Evolutionary conservation across 495 filamentous ascomycete genomes (phyloP).

Genomic region (Chaetomium cochliodes): DNA sequence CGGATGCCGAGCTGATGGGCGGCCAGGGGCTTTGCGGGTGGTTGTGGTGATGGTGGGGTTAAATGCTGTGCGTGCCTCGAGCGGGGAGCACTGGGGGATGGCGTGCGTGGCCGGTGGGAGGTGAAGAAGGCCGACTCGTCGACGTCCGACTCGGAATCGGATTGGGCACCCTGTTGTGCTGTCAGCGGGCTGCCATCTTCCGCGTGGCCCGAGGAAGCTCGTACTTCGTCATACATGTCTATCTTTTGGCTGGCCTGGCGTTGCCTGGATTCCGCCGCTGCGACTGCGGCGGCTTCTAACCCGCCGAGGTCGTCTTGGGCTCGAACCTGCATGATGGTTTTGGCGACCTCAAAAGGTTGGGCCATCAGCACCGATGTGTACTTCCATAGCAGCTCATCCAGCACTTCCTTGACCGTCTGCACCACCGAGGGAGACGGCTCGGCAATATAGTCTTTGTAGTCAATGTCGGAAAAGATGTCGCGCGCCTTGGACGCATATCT

Average conservation of each 20-base stretch:
- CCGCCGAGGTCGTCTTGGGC: slow-evolving; percentile 49
- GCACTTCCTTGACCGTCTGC: slow-evolving; percentile 65
- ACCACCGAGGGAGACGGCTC: slow-evolving; percentile 72
- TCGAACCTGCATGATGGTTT: slow-evolving; percentile 84
- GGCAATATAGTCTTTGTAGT: slow-evolving; percentile 82
- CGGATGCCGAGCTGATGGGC: slow-evolving; percentile 67
- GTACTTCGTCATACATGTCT: slow-evolving; percentile 52
- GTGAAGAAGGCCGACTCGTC: slow-evolving; percentile 88
- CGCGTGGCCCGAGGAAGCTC: slow-evolving; percentile 12
- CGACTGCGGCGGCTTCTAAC: slow-evolving; percentile 30
- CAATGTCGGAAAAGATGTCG: slow-evolving; percentile 79
- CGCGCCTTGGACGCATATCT: slow-evolving; percentile 72
- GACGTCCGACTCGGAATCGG: slow-evolving; percentile 64
- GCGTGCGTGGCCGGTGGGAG: slow-evolving; percentile 59
- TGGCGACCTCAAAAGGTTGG: slow-evolving; percentile 97
- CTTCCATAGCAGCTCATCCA: slow-evolving; percentile 81
- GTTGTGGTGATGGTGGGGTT: slow-evolving; percentile 35
- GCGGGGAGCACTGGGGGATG: slow-evolving; percentile 53
- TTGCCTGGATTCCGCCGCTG: slow-evolving; percentile 29
- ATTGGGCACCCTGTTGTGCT: slow-evolving; percentile 17
- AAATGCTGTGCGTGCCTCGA: slow-evolving; percentile 32
- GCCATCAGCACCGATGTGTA: slow-evolving; percentile 79
- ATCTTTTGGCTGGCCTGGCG: slow-evolving; percentile 41
- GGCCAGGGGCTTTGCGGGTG: slow-evolving; percentile 32
- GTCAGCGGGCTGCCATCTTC: slow-evolving; percentile 5